Base-by-base conservation (phyloP, 2,329 filamentous ascomycete genomes). In the Periconia digitata region DNA sequence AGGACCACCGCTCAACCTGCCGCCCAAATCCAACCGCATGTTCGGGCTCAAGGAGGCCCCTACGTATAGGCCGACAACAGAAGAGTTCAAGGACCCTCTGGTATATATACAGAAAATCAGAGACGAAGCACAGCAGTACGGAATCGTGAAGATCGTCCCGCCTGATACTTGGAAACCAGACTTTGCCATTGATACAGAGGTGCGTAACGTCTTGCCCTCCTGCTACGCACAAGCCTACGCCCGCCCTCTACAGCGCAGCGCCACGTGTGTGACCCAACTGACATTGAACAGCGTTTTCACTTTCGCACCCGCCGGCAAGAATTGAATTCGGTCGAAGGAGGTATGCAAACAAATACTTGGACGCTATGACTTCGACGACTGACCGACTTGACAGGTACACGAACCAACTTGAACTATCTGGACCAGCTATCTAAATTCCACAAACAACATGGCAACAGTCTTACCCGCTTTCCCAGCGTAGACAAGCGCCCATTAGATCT, bases 141-240 rank as follows among this genome's bases (percentile, higher is more conserved):
- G 94, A 43, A 89, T 99, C 45, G 92, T 91, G 80, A 96, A 96
- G 73, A 90, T 99, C 53, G 89, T 99, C 47, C 94, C 94, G 5
- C 94, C 94, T 0, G 90, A 94, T 54, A 85, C 81, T 27, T 99
- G 94, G 94, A 92, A 95, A 64, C 94, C 94, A 7, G 81, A 90
- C 15, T 97, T 99, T 71, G 92, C 92, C 37, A 95, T 99, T 65
- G 91, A 99, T 68, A 97, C 92, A 18, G 91, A 96, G 85, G 92
- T 96, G 79, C 69, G 82, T 66, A 15, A n/a, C 13, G 23, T 37
- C 42, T 20, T 5, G 7, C 8, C n/a, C 6, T 20, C 24, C 8
- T 32, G 12, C 2, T 42, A 16, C 22, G 24, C 27, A 32, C 3
- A 32, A 4, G 27, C 10, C 27, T 10, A 15, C 27, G 12, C 6